Evolutionary conservation across 2,329 filamentous ascomycete species (phyloP).

Genomic region (Cytospora chrysosperma): DNA sequence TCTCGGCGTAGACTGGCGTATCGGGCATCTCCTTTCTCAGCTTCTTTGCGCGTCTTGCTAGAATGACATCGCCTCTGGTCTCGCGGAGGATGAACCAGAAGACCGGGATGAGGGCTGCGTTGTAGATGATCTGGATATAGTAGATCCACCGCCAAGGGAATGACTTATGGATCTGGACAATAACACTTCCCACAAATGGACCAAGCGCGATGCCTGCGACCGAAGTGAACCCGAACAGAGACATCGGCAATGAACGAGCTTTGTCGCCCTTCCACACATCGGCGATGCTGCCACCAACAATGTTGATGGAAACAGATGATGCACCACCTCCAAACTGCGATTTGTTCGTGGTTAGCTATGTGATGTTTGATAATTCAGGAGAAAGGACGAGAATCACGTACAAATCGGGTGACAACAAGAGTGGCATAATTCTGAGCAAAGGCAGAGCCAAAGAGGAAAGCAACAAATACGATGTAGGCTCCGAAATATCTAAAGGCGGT

Average conservation of each 20-base stretch:
- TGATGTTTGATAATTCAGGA: not conserved
- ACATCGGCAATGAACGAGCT: conserved; percentile 20
- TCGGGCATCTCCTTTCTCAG: conserved; percentile 50
- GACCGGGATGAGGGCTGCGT: conserved; percentile 48
- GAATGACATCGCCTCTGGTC: conserved; percentile 65
- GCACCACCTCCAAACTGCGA: conserved; percentile 18
- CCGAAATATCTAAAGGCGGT: conserved; percentile 8
- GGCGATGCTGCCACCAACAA: conserved; percentile 18
- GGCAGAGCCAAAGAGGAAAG: conserved; percentile 20
- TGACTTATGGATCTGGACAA: conserved; percentile 13
- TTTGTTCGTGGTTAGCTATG: not conserved
- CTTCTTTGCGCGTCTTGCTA: conserved; percentile 57
- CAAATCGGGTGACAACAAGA: conserved; percentile 16
- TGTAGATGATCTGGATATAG: conserved; percentile 50
- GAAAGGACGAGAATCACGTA: not conserved
- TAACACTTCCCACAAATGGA: conserved; percentile 19
- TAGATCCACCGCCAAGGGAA: conserved; percentile 56
- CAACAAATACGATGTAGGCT: conserved; percentile 20
- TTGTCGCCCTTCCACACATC: conserved; percentile 23
- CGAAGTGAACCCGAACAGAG: conserved; percentile 21
- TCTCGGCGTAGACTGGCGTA: conserved; percentile 16
- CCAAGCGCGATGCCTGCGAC: conserved; percentile 20
- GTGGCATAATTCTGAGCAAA: conserved; percentile 21
- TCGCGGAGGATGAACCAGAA: conserved; percentile 60
- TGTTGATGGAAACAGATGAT: conserved; percentile 20